Conservation (phyloP, 1,284 basidiomycete genomes). For the Grifola frondosa region DNA sequence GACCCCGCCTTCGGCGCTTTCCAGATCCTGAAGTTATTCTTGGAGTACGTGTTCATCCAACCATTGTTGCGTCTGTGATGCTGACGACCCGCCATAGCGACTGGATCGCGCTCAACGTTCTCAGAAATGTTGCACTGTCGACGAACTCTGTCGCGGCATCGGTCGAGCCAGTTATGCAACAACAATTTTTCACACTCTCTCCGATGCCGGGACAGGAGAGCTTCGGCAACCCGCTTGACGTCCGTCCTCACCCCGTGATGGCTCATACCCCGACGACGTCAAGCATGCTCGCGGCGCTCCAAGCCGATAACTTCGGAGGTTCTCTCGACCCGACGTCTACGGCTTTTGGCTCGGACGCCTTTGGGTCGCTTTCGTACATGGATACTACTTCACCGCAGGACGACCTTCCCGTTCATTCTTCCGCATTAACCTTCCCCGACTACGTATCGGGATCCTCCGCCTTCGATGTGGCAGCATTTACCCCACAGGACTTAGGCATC, state of each 20-base stretch:
- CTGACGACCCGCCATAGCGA: constrained; percentile 51
- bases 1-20: constrained; percentile 88
- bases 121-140: constrained; percentile 80
- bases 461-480: constrained; percentile 67
- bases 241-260: constrained; percentile 51
- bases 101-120: constrained; percentile 86
- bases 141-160: constrained; percentile 87
- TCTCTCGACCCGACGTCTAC: constrained; percentile 61
- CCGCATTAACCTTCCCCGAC: constrained; percentile 62
- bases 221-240: constrained; percentile 56
- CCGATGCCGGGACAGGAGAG: constrained; percentile 80
- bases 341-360: constrained; percentile 64
- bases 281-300: constrained; percentile 82
- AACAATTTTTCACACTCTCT: constrained; percentile 77
- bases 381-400: constrained; percentile 64
- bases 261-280: constrained; percentile 80
- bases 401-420: constrained; percentile 49
- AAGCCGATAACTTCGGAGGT: constrained; percentile 68
- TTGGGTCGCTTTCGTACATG: constrained; percentile 71
- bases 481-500: constrained; percentile 64
- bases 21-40: constrained; percentile 86
- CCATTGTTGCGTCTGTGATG: constrained; percentile 11
- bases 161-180: constrained; percentile 85
- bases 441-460: constrained; percentile 54
- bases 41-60: constrained; percentile 60